Base-by-base conservation (phyloP, 2,329 filamentous ascomycete genomes). In the Cercospora zeae-maydis region DNA sequence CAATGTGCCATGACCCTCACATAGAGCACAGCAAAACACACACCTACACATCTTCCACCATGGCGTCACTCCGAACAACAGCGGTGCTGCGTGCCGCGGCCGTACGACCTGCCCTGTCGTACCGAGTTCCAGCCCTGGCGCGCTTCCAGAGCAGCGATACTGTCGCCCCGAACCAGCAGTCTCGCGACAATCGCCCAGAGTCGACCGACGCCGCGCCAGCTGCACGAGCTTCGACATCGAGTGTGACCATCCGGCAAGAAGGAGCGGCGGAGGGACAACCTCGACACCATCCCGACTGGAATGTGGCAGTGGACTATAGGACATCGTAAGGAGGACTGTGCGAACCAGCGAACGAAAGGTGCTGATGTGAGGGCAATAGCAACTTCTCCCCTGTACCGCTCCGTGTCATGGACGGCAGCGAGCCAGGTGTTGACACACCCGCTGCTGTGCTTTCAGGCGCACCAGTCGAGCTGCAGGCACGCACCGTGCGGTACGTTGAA, bases 371-470 rank as follows among this genome's bases (percentile, higher is more conserved):
- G 59, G 58, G 39, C 53, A 21, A 52, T 74, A 97, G 93, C 64
- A 88, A 87, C 74, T 99, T 91, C 79, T 96, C 93, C 1, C 95
- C 93, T 19, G 87, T 97, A 21, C 93, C 95, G 63, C 93, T 90
- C 81, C 85, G 88, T 68, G 84, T 97, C 64, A 92, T 96, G 85
- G 89, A 96, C 74, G 95, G 93, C 73, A 96, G 89, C 75, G 93
- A 98, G 79, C 86, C 89, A 47, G 85, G 83, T 39, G 85, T 89
- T 3, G 81, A 86, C 63, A 83, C 95, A 45, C 86, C 93, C 57
- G 95, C 93, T 27, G 92, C 92, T 64, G 85, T 95, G 30, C 83
- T 97, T 33, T 98, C 95, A 3, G 95, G 93, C 56, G 95, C 95
- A 52, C 96, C 95, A 31, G 86, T 93, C 61, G 96, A 99, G 76